phyloP scores from a whole-genome alignment of 768 basidiomycete genomes.

The Mycena vulgaris region DNA sequence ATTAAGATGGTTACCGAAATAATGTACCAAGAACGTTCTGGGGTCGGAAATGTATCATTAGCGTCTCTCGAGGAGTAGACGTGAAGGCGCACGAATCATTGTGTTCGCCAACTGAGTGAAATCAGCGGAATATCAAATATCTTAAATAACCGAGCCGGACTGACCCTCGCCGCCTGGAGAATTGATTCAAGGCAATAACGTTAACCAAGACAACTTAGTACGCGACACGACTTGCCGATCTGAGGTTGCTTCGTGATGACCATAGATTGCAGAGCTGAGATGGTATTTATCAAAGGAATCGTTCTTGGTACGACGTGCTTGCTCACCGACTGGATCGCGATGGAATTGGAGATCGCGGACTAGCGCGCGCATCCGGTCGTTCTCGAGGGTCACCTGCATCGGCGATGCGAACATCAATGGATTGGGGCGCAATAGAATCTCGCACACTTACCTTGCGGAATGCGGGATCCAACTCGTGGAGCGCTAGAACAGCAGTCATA shows the following conservation, averaged over 20 bases:
- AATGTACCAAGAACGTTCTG: conserved; percentile 80
- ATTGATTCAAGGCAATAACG: background rate
- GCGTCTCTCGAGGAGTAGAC: conserved; percentile 7
- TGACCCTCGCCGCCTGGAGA: conserved; percentile 77
- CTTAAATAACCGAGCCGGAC: conserved; percentile 31
- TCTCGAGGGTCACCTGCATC: conserved; percentile 78
- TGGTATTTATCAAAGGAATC: conserved; percentile 1
- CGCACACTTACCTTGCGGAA: conserved; percentile 65
- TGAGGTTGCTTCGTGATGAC: conserved; percentile 95
- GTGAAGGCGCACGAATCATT: conserved; percentile 86
- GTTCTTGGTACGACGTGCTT: background rate
- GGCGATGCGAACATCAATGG: background rate
- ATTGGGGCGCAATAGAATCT: background rate
- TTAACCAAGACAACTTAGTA: conserved; percentile 1
- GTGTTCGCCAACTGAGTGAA: conserved; percentile 84
- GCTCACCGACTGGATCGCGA: conserved; percentile 84
- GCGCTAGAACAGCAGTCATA: conserved; percentile 58
- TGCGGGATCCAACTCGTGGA: conserved; percentile 88
- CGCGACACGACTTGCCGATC: conserved; percentile 67
- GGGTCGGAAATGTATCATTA: conserved; percentile 12
- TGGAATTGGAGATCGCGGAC: conserved; percentile 89
- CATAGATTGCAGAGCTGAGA: conserved; percentile 90
- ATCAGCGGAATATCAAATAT: conserved; percentile 7
- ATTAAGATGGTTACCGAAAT: background rate
- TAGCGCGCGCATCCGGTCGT: conserved; percentile 75